A percentile compares a stretch with the other conserved stretches of the same genome.
Conservation (phyloP, 495 filamentous ascomycete genomes). For the Pyrenula massariospora region DNA sequence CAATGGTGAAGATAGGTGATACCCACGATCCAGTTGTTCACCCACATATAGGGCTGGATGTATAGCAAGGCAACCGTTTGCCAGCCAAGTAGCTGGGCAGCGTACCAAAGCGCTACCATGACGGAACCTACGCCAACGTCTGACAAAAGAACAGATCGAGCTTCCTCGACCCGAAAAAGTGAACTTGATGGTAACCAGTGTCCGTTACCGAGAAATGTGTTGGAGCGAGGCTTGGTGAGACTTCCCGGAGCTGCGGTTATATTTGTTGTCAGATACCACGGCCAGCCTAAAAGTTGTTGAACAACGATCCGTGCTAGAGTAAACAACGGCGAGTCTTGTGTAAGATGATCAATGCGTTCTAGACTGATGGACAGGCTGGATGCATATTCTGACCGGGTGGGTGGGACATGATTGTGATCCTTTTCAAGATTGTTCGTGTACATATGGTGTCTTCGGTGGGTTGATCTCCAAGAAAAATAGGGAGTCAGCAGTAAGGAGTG, state of each 20-base stretch:
- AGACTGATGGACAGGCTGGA: slow-evolving; percentile 13
- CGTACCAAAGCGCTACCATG: slow-evolving; percentile 17
- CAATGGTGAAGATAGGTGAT: slow-evolving; percentile 82
- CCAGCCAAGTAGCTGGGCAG: slow-evolving; percentile 20
- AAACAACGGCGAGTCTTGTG: slow-evolving; percentile 32
- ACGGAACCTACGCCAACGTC: slow-evolving; percentile 34
- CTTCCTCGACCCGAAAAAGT: slow-evolving; percentile 43
- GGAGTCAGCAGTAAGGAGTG: slow-evolving; percentile 48
- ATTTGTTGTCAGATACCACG: slow-evolving; percentile 31
- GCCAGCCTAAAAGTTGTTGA: slow-evolving; percentile 35
- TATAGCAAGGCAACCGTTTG: slow-evolving; percentile 28
- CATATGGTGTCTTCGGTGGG: slow-evolving; percentile 51
- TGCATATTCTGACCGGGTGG: slow-evolving; percentile 19
- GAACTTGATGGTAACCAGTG: no score
- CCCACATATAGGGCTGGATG: slow-evolving; percentile 32
- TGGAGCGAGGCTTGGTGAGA: no score
- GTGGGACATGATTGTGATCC: slow-evolving; percentile 36
- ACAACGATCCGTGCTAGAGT: slow-evolving; percentile 23
- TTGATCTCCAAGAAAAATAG: slow-evolving; percentile 56
- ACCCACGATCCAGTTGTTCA: slow-evolving; percentile 37
- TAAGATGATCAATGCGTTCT: slow-evolving; percentile 16
- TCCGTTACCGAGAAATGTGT: no score
- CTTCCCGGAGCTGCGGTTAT: no score
- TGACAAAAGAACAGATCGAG: slow-evolving; percentile 32
- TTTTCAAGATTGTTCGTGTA: slow-evolving; percentile 33